Base-by-base conservation (phyloP, 805 yeast genomes). In the Starmerella kuoi region DNA sequence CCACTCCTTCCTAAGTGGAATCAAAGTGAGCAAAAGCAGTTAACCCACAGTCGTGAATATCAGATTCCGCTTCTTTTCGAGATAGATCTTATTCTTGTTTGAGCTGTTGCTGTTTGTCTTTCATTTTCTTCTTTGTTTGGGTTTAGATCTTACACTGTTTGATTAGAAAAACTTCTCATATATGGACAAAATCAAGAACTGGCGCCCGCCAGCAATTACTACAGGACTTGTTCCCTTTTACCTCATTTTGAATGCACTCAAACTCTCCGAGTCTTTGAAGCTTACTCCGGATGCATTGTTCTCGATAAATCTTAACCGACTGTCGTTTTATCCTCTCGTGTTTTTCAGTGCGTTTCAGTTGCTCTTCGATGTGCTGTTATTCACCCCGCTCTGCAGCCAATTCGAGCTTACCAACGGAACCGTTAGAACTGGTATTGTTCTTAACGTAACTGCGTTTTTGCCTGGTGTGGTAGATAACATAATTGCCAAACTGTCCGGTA, bases 401-500 rank as follows among this genome's bases (percentile, higher is more conserved):
- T 85, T 77, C 59, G 95, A 85, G 64, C 63, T 68, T 42, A 57
- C 61, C 19, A 79, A 83, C 54, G 96, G 95, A 5, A 84, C 96
- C 0, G 79, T 85, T 2, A 74, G 83, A 59, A 80, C 94, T 3
- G 95, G 93, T 3, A 66, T 86, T 35, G 77, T 85, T 14, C 64
- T 86, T 43, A 85, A 84, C 57, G 56, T 81, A 21, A 60, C 79
- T 37, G 82, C 94, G 2, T 76, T 79, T 1, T 59, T 74, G 3
- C 70, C 88, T 2, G 95, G 80, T 3, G 54, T 83, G 31, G 70
- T 73, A 35, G 79, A 72, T 60, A 70, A 79, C 33, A 4, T 50
- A 6, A 26, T 48, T 1, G 33, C 42, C 21, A 19, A 24, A 25
- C 15, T 46, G 9, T 19, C 43, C 17, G 42, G 44, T 18, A 44